Conservation (phyloP, 257 asterid genomes). For the Plantago ovata region DNA sequence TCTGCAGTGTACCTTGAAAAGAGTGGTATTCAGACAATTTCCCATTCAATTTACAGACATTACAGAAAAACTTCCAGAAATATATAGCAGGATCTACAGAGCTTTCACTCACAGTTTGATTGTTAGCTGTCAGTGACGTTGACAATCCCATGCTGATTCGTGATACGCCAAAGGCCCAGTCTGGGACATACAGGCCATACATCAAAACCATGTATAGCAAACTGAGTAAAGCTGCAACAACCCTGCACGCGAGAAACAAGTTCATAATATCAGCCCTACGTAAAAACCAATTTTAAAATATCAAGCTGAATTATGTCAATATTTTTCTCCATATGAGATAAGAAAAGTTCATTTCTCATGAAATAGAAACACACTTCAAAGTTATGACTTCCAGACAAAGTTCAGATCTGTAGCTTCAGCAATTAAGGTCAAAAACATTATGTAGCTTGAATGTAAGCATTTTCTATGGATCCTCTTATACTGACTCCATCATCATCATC, state of each 20-base stretch:
- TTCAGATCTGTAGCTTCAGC: too few relatives aligned
- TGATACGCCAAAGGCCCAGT: conserved; percentile 64
- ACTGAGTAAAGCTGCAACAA: conserved; percentile 47
- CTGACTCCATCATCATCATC: too few relatives aligned
- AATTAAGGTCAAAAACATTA: too few relatives aligned
- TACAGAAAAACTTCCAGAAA: too few relatives aligned
- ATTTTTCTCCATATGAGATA: too few relatives aligned
- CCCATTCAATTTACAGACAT: too few relatives aligned
- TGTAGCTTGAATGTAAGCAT: too few relatives aligned
- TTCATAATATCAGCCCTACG: conserved; percentile 17
- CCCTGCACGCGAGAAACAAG: conserved; percentile 42
- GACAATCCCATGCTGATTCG: conserved; percentile 31
- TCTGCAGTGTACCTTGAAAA: conserved; percentile 54
- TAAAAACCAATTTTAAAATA: neutral
- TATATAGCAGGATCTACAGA: too few relatives aligned
- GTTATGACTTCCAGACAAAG: too few relatives aligned
- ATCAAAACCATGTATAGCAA: conserved; percentile 53
- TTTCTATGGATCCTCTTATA: too few relatives aligned
- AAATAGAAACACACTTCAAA: too few relatives aligned
- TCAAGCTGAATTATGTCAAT: neutral
- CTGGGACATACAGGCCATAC: conserved; percentile 71
- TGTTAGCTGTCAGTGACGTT: conserved; percentile 35
- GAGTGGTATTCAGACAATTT: conserved; percentile 17
- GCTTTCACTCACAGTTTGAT: conserved; percentile 52
- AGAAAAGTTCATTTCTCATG: too few relatives aligned